Percentiles rank a stretch among this genome's conserved stretches.
Evolutionary conservation across 23 red algal genomes (phyloP).

Genomic region (Gracilaria caudata): DNA sequence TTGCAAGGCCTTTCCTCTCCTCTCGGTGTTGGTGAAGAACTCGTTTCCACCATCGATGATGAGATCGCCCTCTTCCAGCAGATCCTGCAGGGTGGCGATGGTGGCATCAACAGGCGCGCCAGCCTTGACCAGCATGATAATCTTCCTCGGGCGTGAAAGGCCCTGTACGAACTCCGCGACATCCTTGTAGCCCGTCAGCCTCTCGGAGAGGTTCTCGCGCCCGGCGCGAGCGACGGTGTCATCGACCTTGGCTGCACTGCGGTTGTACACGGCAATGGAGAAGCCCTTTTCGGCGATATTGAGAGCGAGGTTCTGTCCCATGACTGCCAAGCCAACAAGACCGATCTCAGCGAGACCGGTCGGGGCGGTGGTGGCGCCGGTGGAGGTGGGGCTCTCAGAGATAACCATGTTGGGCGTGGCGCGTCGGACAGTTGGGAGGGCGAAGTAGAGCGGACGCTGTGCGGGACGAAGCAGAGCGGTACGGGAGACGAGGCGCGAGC

Average conservation of each 20-base stretch:
- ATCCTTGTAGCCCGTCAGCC: conserved; percentile 71
- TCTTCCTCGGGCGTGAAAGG: conserved; percentile 78
- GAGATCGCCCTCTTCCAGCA: conserved; percentile 93
- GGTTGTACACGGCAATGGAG: conserved; percentile 90
- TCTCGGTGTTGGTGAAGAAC: conserved; percentile 90
- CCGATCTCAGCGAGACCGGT: conserved; percentile 65
- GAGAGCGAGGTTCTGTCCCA: conserved; percentile 97
- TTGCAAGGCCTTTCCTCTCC: conserved; percentile 75
- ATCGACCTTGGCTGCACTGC: conserved; percentile 65
- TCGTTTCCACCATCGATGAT: conserved; percentile 99
- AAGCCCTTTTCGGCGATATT: conserved; percentile 97
- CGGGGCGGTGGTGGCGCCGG: neutral
- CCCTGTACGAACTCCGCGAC: conserved; percentile 74
- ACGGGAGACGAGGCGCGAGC: neutral
- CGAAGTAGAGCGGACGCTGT: neutral
- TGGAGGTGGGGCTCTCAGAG: conserved; percentile 16
- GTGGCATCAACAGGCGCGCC: conserved; percentile 89
- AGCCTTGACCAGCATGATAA: conserved; percentile 97
- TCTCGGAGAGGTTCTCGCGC: conserved; percentile 35
- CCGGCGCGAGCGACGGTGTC: conserved; percentile 75
- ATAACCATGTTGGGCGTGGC: conserved; percentile 14
- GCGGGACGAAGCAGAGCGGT: neutral
- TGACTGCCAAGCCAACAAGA: conserved; percentile 94
- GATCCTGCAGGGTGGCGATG: conserved; percentile 65
- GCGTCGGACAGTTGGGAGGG: neutral